Percentiles rank a stretch among this genome's conserved stretches.
phyloP scores from a whole-genome alignment of 2,329 filamentous ascomycete genomes.

The Chaetomiaceae sp. region DNA sequence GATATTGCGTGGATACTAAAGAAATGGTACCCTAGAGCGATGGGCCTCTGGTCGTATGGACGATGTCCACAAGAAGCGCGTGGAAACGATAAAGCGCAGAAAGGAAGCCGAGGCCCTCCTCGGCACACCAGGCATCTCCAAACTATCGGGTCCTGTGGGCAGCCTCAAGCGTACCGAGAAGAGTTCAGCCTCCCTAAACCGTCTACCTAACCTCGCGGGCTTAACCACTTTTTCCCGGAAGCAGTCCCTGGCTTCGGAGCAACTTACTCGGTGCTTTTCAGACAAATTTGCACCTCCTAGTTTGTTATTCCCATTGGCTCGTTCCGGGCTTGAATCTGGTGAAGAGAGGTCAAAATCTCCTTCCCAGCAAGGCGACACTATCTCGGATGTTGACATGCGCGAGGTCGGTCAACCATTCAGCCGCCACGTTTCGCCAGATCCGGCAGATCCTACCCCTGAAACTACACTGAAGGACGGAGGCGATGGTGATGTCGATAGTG shows the following conservation, averaged over 20 bases:
- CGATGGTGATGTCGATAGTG: background rate
- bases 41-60: constrained; percentile 25
- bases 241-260: background rate
- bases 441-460: background rate
- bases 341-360: background rate
- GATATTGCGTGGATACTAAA: background rate
- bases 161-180: background rate
- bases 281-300: background rate
- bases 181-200: background rate
- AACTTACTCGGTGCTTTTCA: background rate
- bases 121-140: background rate
- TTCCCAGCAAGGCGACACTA: no score
- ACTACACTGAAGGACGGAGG: background rate
- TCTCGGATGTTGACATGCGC: background rate
- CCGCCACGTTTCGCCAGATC: no score
- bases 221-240: background rate
- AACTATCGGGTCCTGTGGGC: background rate
- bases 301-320: background rate
- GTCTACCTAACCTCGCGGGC: background rate
- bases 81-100: constrained; percentile 15
- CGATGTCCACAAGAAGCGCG: constrained; percentile 19
- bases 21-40: no score
- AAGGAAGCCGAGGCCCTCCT: constrained; percentile 7
- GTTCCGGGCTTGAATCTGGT: background rate
- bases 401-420: no score